Conservation (phyloP, 176 grass and related monocot species). For the Aegilops longissima region DNA sequence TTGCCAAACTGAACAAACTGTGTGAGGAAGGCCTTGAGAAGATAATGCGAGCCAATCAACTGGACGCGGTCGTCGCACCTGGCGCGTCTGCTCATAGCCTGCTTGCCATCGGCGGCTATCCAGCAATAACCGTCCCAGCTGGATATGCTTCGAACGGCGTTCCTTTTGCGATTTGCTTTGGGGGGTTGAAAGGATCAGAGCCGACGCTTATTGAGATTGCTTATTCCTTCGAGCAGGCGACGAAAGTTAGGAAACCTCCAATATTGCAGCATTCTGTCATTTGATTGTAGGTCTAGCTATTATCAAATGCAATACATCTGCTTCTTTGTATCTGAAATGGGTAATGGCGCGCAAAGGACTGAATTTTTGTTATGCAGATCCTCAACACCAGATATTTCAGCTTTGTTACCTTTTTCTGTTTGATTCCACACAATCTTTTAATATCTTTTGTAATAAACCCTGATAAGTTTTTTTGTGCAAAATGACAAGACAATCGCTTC, state of each 20-base stretch:
- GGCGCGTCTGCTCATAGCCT: conserved; percentile 43
- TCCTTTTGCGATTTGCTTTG: conserved; percentile 71
- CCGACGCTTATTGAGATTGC: conserved; percentile 70
- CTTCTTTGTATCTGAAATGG: no score
- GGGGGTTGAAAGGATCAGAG: conserved; percentile 73
- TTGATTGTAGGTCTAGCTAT: conserved; percentile 25
- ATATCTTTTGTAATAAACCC: no score
- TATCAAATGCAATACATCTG: no score
- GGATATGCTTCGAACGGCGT: conserved; percentile 49
- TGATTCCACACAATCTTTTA: no score
- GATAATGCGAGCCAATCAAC: conserved; percentile 49
- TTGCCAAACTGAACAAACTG: conserved; percentile 50
- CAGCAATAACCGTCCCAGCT: conserved; percentile 66
- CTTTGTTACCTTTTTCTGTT: no score
- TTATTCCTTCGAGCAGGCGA: conserved; percentile 81
- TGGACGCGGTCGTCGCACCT: conserved; percentile 66
- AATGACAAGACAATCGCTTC: not conserved
- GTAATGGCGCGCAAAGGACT: no score
- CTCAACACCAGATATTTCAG: no score
- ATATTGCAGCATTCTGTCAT: conserved; percentile 28
- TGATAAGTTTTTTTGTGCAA: not conserved
- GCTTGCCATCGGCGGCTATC: conserved; percentile 74
- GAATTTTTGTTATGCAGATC: no score
- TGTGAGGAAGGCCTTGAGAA: conserved; percentile 57
- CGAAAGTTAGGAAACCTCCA: conserved; percentile 54